Conservation (phyloP, 2,329 filamentous ascomycete genomes). For the Plectosphaerella plurivora region DNA sequence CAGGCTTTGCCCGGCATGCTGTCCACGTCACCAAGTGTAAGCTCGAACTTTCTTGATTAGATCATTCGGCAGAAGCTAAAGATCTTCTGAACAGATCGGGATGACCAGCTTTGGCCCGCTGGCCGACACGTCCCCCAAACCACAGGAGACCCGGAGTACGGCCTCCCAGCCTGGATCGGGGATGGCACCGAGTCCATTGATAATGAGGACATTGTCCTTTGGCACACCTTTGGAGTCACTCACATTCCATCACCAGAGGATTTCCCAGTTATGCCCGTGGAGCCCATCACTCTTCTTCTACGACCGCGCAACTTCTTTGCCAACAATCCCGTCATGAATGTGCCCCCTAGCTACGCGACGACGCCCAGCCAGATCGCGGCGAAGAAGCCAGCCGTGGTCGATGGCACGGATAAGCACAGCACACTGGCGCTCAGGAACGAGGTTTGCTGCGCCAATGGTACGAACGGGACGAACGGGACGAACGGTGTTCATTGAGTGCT, state of each 20-base stretch:
- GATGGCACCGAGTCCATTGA: constrained; percentile 63
- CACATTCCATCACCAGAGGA: constrained; percentile 89
- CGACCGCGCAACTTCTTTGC: constrained; percentile 80
- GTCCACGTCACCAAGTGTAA: constrained; percentile 87
- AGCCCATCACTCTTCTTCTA: constrained; percentile 77
- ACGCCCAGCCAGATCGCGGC: constrained; percentile 58
- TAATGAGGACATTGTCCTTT: constrained; percentile 85
- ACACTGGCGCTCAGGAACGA: no score
- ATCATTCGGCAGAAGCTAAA: neutral
- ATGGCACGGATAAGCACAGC: neutral
- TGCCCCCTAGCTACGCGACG: constrained; percentile 66
- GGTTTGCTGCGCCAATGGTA: no score
- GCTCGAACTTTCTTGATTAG: constrained; percentile 17
- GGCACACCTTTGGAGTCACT: constrained; percentile 89
- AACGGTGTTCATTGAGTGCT: no score
- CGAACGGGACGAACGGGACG: no score
- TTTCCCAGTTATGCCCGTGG: constrained; percentile 86
- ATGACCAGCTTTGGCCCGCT: constrained; percentile 79
- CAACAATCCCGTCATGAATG: constrained; percentile 74
- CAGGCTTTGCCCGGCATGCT: constrained; percentile 81
- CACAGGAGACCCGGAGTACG: constrained; percentile 69
- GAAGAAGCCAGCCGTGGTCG: neutral
- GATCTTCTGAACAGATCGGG: constrained; percentile 70
- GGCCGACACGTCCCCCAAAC: constrained; percentile 87
- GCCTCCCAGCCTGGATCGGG: constrained; percentile 73